These are phyloP conservation scores for Trichoderma guizhouense DNA, from an alignment of 2,329 filamentous ascomycete genomes.

Conservation along the genomic window DNA sequence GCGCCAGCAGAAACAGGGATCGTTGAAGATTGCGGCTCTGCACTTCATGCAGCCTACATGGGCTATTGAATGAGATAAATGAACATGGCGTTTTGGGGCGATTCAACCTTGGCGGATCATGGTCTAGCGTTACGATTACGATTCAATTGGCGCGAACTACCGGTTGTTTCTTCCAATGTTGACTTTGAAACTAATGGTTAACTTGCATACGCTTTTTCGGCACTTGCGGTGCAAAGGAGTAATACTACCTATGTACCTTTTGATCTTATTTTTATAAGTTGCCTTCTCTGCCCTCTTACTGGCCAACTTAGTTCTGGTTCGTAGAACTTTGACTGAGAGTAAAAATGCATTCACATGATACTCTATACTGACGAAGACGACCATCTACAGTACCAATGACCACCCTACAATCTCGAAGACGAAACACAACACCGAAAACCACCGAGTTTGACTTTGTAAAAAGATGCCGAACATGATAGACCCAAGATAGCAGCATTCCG, in stretches of 20 bases:
- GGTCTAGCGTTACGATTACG: neutral
- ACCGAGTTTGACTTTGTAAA: neutral
- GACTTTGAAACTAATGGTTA: neutral
- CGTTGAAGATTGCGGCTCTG: neutral
- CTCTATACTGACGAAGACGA: neutral
- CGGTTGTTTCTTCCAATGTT: neutral
- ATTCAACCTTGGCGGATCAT: neutral
- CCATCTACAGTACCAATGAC: neutral
- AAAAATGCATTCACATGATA: neutral
- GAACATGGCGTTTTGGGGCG: neutral
- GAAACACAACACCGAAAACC: neutral
- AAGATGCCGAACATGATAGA: neutral
- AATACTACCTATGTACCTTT: too few relatives aligned
- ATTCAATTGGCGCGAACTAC: neutral
- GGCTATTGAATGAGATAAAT: neutral
- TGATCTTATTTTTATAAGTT: neutral
- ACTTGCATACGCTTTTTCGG: neutral
- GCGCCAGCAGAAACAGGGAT: neutral
- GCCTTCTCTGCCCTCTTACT: neutral
- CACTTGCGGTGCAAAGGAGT: neutral
- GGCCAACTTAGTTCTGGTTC: neutral
- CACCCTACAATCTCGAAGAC: neutral
- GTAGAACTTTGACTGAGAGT: neutral
- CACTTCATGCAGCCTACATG: neutral
- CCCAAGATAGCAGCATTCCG: neutral